These are phyloP conservation scores for Beauveria varroae DNA, from an alignment of 2,329 filamentous ascomycete species.

Conservation along the genomic window DNA sequence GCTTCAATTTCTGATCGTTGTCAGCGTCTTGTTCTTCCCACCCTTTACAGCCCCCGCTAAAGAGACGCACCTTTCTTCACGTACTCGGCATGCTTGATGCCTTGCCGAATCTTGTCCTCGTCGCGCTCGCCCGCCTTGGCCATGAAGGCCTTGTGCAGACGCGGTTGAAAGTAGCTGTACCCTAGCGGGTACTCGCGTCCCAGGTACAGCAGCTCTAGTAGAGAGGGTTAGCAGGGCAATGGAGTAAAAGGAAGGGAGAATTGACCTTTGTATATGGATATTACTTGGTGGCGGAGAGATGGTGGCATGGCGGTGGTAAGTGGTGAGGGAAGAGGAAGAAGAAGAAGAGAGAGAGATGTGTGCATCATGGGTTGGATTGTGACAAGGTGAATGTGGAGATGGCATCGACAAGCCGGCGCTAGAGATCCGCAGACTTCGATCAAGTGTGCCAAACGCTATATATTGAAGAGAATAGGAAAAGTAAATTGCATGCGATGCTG, in stretches of 20 bases:
- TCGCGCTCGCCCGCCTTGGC: constrained; percentile 63
- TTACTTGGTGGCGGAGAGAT: constrained; percentile 64
- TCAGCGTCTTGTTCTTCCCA: not conserved
- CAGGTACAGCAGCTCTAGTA: constrained; percentile 72
- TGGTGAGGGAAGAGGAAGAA: not conserved
- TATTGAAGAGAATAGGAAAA: too few species aligned
- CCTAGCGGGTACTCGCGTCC: constrained; percentile 83
- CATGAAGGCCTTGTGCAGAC: constrained; percentile 79
- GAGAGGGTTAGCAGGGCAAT: not conserved
- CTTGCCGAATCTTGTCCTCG: constrained; percentile 66
- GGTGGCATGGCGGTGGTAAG: not conserved
- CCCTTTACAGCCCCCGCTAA: too few species aligned
- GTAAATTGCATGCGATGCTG: too few species aligned
- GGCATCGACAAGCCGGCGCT: not conserved
- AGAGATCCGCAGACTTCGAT: not conserved
- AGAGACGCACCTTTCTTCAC: constrained; percentile 73
- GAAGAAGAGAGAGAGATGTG: too few species aligned
- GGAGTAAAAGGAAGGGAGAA: not conserved
- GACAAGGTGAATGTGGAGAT: not conserved
- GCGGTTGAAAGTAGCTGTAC: constrained; percentile 68
- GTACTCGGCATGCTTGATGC: constrained; percentile 72
- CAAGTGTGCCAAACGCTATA: too few species aligned
- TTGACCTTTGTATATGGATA: constrained; percentile 80
- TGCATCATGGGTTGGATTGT: not conserved
- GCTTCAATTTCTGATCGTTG: constrained; percentile 70